Base-by-base conservation (phyloP, 352 stramenopile genomes). In the Globisporangium recalcitrans region DNA sequence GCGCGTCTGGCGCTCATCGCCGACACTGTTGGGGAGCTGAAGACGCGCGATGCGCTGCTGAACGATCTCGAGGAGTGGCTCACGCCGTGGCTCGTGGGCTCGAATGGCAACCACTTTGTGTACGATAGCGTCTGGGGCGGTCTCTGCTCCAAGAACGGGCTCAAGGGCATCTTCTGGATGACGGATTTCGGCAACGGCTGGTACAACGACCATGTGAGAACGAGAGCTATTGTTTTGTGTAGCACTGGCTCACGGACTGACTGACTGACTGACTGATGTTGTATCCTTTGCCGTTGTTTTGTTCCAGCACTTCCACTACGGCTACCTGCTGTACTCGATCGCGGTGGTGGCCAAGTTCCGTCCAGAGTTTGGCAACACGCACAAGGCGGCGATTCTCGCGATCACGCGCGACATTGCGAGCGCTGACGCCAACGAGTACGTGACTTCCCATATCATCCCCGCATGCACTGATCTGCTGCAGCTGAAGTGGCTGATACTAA, bases 231-330 rank as follows among this genome's bases (percentile, higher is more conserved):
- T 3, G 49, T 27, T 62, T 44, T 16, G 24, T 4, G 21, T 34
- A 24, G 4, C 44, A 6, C n/a, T 22, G 22, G 14, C 10, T 59
- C 10, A n/a, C 3, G 46, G 13, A 10, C 6, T 22, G n/a, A 36
- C 3, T 38, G 21, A 14, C n/a, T 53, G 49, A 16, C 26, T 51
- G 56, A n/a, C 11, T 46, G 38, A 3, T 11, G n/a, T 11, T 46
- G 14, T 22, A 46, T 22, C 4, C 8, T 46, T 44, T 21, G 31
- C 38, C 5, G 5, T 2, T 34, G 3, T 54, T 11, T 68, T 36
- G 57, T 21, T 60, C 24, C 66, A 99, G 80, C 96, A 98, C 75
- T 98, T 98, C 68, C 95, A 99, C 71, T 98, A 98, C 64, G 96
- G 95, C 55, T 98, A 98, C 65, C 83, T 97, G 40, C 68, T 96